Base-by-base conservation (phyloP, 139 green algal species). In the Picochlorum sp. region DNA sequence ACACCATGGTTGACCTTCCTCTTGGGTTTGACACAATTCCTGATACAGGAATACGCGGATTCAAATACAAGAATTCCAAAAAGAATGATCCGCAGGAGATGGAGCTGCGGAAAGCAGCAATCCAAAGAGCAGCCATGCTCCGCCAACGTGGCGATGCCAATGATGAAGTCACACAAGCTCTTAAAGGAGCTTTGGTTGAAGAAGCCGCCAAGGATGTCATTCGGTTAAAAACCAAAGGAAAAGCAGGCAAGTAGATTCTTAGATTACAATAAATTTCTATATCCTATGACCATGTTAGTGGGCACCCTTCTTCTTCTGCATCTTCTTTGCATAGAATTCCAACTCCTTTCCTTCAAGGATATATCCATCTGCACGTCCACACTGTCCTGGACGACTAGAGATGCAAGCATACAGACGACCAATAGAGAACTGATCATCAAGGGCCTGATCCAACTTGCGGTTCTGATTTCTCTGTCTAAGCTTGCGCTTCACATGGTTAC, bases 291-390 rank as follows among this genome's bases (percentile, higher is more conserved):
- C 34, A 41, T 41, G 8, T 41, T 41, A 41, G 34, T 41, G 34
- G 34, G 34, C 44, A 62, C 56, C 56, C 56, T 85, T 92, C 82
- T 92, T 94, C 76, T 88, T 92, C 58, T 80, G 69, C 77, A 94
- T 80, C 74, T 87, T 88, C 55, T 77, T 81, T 23, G 93, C 54
- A 75, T 96, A 97, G 65, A 97, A 95, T 54, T 94, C 88, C 62
- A 94, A 83, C 82, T 98, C 92, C 74, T 81, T 86, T 47, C 83
- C 89, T 74, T 98, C 92, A 20, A 97, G 69, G 61, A 97, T 94
- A 77, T 94, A 90, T 66, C 87, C 90, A 79, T 95, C 81, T 49
- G 34, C 65, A 50, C 85, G 64, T 41, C 47, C 79, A 61, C 68
- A 95, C 78, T 94, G 83, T n/a, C 69, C 68, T 28, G 72, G 74